Evolutionary conservation across 371 early-diverging fungal genomes (phyloP).

Genomic region (Choanephora cucurbitarum): DNA sequence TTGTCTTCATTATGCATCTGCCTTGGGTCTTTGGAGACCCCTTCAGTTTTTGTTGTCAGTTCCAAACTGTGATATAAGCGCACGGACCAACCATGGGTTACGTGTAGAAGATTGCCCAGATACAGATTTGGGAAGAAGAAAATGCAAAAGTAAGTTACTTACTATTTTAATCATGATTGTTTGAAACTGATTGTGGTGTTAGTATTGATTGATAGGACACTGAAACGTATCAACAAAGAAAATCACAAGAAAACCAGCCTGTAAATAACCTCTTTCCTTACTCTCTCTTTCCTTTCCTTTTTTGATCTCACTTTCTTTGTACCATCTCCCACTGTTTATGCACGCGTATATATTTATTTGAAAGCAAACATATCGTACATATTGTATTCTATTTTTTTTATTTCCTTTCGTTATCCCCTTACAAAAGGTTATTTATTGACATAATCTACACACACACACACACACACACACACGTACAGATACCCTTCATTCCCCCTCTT

Average conservation of each 20-base stretch:
- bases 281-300: conserved; percentile 6
- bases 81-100: conserved; percentile 36
- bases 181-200: background rate
- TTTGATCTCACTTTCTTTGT: conserved; percentile 3
- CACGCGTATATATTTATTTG: no score
- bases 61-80: conserved; percentile 29
- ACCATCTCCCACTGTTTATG: no score
- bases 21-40: conserved; percentile 41
- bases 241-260: background rate
- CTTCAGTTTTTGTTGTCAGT: conserved; percentile 32
- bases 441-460: no score
- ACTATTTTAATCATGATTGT: no score
- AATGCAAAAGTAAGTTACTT: conserved; percentile 31
- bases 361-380: no score
- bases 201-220: conserved; percentile 2
- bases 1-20: conserved; percentile 50
- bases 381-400: no score
- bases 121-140: conserved; percentile 27
- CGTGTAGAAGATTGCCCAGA: conserved; percentile 43
- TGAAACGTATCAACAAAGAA: conserved; percentile 1
- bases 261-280: conserved; percentile 1
- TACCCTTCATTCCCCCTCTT: no score
- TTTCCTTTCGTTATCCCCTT: no score
- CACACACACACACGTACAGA: no score
- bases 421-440: no score